Evolutionary conservation across 2,329 filamentous ascomycete species (phyloP).

Genomic region (Claviceps fusiformis): DNA sequence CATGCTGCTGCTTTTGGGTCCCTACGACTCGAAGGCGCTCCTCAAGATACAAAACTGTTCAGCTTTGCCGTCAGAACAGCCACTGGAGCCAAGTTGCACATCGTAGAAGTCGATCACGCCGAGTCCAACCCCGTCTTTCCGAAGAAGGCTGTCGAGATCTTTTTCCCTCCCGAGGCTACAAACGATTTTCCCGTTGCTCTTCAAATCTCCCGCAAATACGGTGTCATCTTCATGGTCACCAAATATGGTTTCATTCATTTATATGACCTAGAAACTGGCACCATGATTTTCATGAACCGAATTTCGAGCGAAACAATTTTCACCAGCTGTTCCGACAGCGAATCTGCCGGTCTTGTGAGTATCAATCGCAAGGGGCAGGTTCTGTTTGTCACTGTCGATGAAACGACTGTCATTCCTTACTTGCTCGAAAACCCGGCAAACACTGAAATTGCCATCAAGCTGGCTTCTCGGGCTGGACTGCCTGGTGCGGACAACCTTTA

Average conservation of each 20-base stretch:
- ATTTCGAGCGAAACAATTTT: conserved; percentile 99
- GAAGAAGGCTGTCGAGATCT: conserved; percentile 96
- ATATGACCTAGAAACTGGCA: conserved; percentile 91
- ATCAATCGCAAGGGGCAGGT: conserved; percentile 98
- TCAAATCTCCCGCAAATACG: conserved; percentile 93
- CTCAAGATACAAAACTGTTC: conserved; percentile 88
- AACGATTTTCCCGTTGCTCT: conserved; percentile 98
- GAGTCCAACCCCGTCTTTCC: conserved; percentile 77
- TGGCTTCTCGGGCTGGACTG: conserved; percentile 85
- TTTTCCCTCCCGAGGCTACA: conserved; percentile 87
- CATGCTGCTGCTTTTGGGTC: conserved; percentile 92
- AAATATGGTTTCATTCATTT: conserved; percentile 99
- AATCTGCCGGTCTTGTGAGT: conserved; percentile 78
- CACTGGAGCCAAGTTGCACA: conserved; percentile 85
- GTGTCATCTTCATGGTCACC: conserved; percentile 91
- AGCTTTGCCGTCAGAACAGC: conserved; percentile 88
- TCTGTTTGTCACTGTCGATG: conserved; percentile 84
- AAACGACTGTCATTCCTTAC: conserved; percentile 82
- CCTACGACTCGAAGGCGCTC: conserved; percentile 74
- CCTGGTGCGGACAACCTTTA: conserved; percentile 92
- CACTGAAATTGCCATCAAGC: conserved; percentile 83
- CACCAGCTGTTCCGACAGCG: conserved; percentile 72
- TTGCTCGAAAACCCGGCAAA: conserved; percentile 94
- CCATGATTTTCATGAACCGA: conserved; percentile 98
- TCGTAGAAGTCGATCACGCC: conserved; percentile 93